A percentile compares a stretch with the other conserved stretches of the same genome.
These are phyloP conservation scores for Barnettozyma salicaria DNA, from an alignment of 805 yeast genomes.

Conservation along the genomic window DNA sequence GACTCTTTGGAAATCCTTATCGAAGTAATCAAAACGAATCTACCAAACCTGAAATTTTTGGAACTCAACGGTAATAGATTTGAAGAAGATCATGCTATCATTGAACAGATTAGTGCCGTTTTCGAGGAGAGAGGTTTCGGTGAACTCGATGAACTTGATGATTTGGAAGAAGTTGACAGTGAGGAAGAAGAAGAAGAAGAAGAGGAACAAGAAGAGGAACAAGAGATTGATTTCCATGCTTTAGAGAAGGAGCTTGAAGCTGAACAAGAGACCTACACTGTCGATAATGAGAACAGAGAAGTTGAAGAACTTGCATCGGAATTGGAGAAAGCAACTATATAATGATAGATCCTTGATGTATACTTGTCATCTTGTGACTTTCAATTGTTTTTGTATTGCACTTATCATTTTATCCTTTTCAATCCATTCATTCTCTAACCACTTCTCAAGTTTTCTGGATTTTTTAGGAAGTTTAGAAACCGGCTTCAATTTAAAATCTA, in stretches of 20 bases:
- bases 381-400: conserved; percentile 32
- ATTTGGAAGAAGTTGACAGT: conserved; percentile 74
- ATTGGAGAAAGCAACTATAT: conserved; percentile 50
- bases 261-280: conserved; percentile 37
- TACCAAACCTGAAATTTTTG: conserved; percentile 56
- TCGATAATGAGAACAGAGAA: conserved; percentile 35
- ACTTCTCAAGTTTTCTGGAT: conserved; percentile 55
- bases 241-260: conserved; percentile 37
- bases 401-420: conserved; percentile 54
- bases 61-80: conserved; percentile 94
- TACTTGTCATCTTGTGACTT: conserved; percentile 10
- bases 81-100: conserved; percentile 74
- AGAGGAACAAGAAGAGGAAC: conserved; percentile 37
- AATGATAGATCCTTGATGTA: conserved; percentile 3
- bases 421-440: conserved; percentile 72
- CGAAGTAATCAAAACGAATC: conserved; percentile 43
- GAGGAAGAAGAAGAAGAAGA: conserved; percentile 38
- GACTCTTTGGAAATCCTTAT: conserved; percentile 56
- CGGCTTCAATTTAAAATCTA: conserved; percentile 28
- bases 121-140: conserved; percentile 74
- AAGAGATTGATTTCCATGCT: conserved; percentile 25
- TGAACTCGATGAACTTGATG: conserved; percentile 89
- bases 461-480: conserved; percentile 45
- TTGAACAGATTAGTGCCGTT: conserved; percentile 53
- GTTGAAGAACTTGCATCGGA: conserved; percentile 56